A percentile compares a stretch with the other conserved stretches of the same genome.
These are phyloP conservation scores for Periglandula ipomoeae DNA, from an alignment of 2,329 filamentous ascomycete species.

Conservation along the genomic window DNA sequence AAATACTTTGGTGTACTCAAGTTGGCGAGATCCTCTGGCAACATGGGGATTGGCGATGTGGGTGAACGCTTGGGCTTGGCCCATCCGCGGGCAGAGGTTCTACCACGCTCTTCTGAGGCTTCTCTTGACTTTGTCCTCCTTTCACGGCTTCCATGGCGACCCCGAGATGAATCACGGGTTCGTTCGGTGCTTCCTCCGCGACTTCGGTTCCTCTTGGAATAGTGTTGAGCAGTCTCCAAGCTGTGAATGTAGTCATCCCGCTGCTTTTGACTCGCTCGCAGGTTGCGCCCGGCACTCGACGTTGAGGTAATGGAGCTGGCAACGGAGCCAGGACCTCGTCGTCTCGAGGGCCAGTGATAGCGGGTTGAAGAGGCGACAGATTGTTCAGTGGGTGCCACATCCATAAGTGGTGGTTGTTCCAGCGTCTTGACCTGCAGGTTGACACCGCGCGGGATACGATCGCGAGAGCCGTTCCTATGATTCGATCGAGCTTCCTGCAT, in stretches of 20 bases:
- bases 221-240: constrained; percentile 65
- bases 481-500: constrained; percentile 48
- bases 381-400: constrained; percentile 47
- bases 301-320: constrained; percentile 48
- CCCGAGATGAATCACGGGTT: constrained; percentile 30
- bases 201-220: constrained; percentile 44
- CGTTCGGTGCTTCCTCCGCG: constrained; percentile 45
- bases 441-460: constrained; percentile 65
- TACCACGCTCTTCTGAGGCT: constrained; percentile 60
- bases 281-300: constrained; percentile 41
- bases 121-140: constrained; percentile 47
- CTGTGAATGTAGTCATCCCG: constrained; percentile 82
- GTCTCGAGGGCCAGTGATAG: constrained; percentile 46
- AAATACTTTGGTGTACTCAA: constrained; percentile 38
- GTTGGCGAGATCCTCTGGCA: constrained; percentile 71
- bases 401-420: constrained; percentile 39
- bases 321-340: constrained; percentile 46
- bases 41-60: constrained; percentile 90
- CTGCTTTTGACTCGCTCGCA: constrained; percentile 47
- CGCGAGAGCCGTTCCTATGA: constrained; percentile 62
- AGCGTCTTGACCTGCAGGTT: constrained; percentile 55
- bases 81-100: constrained; percentile 55
- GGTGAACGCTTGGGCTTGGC: constrained; percentile 76
- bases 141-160: constrained; percentile 39
- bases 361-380: constrained; percentile 44